A percentile compares a stretch with the other conserved stretches of the same genome.
Evolutionary conservation across 306 rosid genomes (phyloP).

Genomic region (Parietaria judaica): DNA sequence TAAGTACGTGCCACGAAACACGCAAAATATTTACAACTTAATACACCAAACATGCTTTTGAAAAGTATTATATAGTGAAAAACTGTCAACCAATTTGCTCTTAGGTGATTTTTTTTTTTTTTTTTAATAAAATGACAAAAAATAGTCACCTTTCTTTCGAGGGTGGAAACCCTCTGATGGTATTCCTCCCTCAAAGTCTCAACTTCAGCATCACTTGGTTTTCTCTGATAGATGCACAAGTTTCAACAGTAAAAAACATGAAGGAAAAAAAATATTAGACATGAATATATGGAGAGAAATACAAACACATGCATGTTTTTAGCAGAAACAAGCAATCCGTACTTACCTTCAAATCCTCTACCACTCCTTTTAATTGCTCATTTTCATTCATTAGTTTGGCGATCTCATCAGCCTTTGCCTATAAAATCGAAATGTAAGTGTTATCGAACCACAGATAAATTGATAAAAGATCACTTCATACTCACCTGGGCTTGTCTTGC

Average conservation of each 20-base stretch:
- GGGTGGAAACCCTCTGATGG: conserved; percentile 83
- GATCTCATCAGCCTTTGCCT: conserved; percentile 98
- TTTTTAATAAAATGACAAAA: too few relatives aligned
- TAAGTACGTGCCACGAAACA: too few relatives aligned
- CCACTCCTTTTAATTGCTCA: conserved; percentile 64
- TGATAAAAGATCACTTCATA: conserved; percentile 17
- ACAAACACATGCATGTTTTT: not conserved
- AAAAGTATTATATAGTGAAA: too few relatives aligned
- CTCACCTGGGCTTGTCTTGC: conserved; percentile 99
- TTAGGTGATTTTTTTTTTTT: too few relatives aligned
- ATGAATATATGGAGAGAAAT: not conserved
- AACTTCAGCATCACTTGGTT: conserved; percentile 87
- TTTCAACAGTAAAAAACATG: conserved; percentile 22
- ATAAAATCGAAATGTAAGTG: conserved; percentile 7
- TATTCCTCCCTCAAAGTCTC: conserved; percentile 96
- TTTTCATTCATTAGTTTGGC: conserved; percentile 94
- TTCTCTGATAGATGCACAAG: conserved; percentile 57
- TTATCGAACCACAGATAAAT: conserved; percentile 17
- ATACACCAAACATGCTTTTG: too few relatives aligned
- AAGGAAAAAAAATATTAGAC: not conserved
- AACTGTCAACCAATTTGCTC: too few relatives aligned
- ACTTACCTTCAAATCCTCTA: conserved; percentile 78
- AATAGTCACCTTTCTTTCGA: conserved; percentile 77
- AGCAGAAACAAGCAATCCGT: not conserved
- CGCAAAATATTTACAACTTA: too few relatives aligned